phyloP scores from a whole-genome alignment of 371 early-diverging fungal species.

The Saksenaea oblongispora region DNA sequence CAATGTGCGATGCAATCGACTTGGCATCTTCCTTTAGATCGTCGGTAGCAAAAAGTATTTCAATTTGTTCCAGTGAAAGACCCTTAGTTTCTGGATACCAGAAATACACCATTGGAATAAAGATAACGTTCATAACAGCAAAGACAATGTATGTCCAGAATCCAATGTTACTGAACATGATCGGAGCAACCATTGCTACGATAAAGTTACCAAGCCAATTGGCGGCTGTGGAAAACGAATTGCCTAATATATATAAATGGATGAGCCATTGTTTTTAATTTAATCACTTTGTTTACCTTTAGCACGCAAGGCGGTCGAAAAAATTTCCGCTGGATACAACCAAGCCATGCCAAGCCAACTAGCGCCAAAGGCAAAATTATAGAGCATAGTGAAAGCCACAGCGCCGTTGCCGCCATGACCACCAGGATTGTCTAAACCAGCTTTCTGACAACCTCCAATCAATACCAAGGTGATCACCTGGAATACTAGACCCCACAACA shows the following conservation, averaged over 20 bases:
- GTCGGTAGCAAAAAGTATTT: slow-evolving; percentile 44
- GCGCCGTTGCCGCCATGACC: slow-evolving; percentile 24
- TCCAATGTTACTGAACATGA: slow-evolving; percentile 36
- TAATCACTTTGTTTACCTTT: slow-evolving; percentile 30
- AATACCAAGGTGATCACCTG: slow-evolving; percentile 18
- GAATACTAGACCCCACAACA: slow-evolving; percentile 25
- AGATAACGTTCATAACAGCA: slow-evolving; percentile 33
- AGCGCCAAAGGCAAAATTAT: slow-evolving; percentile 57
- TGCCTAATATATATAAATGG: neutral
- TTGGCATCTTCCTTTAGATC: slow-evolving; percentile 35
- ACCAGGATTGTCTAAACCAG: slow-evolving; percentile 14
- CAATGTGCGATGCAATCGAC: slow-evolving; percentile 31
- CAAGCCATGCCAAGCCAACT: slow-evolving; percentile 62
- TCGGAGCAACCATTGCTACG: slow-evolving; percentile 49
- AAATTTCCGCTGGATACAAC: slow-evolving; percentile 65
- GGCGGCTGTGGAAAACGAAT: slow-evolving; percentile 61
- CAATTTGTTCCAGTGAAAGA: slow-evolving; percentile 57
- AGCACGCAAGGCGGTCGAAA: slow-evolving; percentile 41
- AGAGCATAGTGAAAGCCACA: slow-evolving; percentile 40
- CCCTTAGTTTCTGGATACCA: slow-evolving; percentile 60
- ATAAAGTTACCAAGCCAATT: slow-evolving; percentile 68
- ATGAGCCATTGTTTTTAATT: neutral
- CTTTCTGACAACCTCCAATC: slow-evolving; percentile 31
- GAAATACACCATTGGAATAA: slow-evolving; percentile 35
- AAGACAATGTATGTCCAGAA: slow-evolving; percentile 55